Percentiles rank a stretch among this genome's conserved stretches.
phyloP scores from a whole-genome alignment of 176 grass and related monocot genomes.

The Musa acuminata region DNA sequence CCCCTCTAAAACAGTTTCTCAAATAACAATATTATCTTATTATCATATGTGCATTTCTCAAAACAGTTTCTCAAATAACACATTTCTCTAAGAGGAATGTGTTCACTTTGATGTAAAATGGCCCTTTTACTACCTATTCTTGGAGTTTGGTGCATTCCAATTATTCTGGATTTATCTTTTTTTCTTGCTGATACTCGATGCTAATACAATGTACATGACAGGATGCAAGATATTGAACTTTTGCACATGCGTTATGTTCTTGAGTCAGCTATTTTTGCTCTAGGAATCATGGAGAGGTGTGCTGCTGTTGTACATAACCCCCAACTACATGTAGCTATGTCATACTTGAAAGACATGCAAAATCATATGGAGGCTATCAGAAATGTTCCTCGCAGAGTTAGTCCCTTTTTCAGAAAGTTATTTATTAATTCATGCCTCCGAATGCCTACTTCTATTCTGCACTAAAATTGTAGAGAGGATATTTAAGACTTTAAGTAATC shows the following conservation, averaged over 20 bases:
- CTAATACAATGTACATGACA: constrained; percentile 26
- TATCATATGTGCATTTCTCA: too few species aligned
- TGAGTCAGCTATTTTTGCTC: constrained; percentile 67
- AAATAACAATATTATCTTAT: too few species aligned
- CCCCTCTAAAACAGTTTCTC: too few species aligned
- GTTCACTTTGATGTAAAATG: neutral
- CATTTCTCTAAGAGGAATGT: neutral
- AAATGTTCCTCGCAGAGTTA: constrained; percentile 72
- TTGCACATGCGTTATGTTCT: constrained; percentile 89
- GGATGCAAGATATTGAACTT: constrained; percentile 86
- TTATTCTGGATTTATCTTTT: neutral
- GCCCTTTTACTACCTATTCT: neutral
- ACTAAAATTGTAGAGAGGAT: neutral
- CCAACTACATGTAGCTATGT: constrained; percentile 59
- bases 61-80: too few species aligned
- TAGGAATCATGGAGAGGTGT: constrained; percentile 67
- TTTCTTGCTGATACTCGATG: neutral
- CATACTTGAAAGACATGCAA: constrained; percentile 70
- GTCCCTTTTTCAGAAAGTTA: constrained; percentile 21
- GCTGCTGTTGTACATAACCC: constrained; percentile 31
- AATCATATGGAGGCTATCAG: constrained; percentile 81
- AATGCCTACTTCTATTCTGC: neutral
- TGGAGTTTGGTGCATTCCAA: neutral
- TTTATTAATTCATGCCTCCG: neutral
- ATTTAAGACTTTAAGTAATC: neutral